phyloP scores from a whole-genome alignment of 1,284 basidiomycete species.

The Mycena citricolor region DNA sequence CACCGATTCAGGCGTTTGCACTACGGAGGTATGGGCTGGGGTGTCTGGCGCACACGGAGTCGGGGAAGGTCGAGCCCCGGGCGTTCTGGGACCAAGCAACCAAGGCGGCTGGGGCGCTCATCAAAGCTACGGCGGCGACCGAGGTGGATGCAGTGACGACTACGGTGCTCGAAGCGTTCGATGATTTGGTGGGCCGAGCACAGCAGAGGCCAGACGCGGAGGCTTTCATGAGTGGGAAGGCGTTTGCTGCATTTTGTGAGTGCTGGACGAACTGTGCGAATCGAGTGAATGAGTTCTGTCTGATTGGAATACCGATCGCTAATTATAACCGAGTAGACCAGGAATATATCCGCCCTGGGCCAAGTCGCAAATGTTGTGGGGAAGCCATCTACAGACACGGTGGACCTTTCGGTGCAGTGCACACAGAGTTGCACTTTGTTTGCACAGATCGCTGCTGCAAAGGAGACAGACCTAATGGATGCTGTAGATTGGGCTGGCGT shows the following conservation, averaged over 20 bases:
- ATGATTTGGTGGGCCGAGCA: slow-evolving; percentile 38
- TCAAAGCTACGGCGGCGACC: slow-evolving; percentile 33
- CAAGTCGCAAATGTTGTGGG: slow-evolving; percentile 45
- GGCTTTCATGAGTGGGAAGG: slow-evolving; percentile 45
- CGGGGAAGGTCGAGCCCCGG: slow-evolving; percentile 43
- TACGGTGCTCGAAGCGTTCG: slow-evolving; percentile 42
- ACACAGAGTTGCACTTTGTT: slow-evolving; percentile 42
- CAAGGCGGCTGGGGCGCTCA: slow-evolving; percentile 48
- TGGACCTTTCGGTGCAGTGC: slow-evolving; percentile 29
- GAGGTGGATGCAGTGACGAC: slow-evolving; percentile 36
- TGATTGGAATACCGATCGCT: slow-evolving; percentile 1
- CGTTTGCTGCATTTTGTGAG: slow-evolving; percentile 64
- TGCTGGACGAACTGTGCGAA: slow-evolving; percentile 58
- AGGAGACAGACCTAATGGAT: slow-evolving; percentile 26
- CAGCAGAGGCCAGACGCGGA: slow-evolving; percentile 37
- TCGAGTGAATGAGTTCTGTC: slow-evolving; percentile 38
- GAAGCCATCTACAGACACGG: slow-evolving; percentile 12
- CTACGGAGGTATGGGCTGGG: slow-evolving; percentile 49
- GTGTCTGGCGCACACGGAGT: slow-evolving; percentile 44
- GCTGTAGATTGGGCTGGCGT: slow-evolving; percentile 15
- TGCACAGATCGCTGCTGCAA: slow-evolving; percentile 40
- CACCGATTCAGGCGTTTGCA: slow-evolving; percentile 40
- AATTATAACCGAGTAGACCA: slow-evolving; percentile 37
- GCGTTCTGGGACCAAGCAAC: slow-evolving; percentile 67
- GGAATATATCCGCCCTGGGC: slow-evolving; percentile 50